A percentile compares a stretch with the other conserved stretches of the same genome.
These are phyloP conservation scores for Phaffia rhodozyma DNA, from an alignment of 1,284 basidiomycete genomes.

Conservation along the genomic window DNA sequence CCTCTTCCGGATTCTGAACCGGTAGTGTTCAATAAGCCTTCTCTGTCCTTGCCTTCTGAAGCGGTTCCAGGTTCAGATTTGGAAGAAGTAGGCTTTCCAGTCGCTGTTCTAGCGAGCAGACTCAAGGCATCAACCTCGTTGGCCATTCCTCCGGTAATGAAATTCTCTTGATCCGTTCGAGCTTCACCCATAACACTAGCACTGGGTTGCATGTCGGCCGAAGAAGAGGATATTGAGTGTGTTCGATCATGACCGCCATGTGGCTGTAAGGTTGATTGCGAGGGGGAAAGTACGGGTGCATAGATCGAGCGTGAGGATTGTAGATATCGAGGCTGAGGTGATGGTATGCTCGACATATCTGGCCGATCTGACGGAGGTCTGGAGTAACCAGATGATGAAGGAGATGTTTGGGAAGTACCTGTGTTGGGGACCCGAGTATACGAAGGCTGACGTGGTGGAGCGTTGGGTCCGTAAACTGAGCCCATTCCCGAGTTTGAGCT, in stretches of 20 bases:
- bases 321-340: background rate
- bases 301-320: background rate
- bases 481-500: too few relatives aligned
- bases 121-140: conserved; percentile 36
- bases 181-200: too few relatives aligned
- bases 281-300: background rate
- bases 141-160: conserved; percentile 36
- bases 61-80: conserved; percentile 18
- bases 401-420: too few relatives aligned
- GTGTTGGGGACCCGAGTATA: too few relatives aligned
- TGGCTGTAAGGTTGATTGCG: background rate
- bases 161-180: conserved; percentile 10
- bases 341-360: background rate
- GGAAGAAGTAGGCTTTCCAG: conserved; percentile 18
- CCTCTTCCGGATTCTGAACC: conserved; percentile 6
- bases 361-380: background rate
- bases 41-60: conserved; percentile 13
- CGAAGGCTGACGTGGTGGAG: too few relatives aligned
- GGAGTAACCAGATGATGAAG: too few relatives aligned
- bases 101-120: conserved; percentile 33
- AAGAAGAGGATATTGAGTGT: background rate
- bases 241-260: background rate
- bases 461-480: too few relatives aligned
- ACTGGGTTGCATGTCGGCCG: background rate
- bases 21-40: conserved; percentile 1